A percentile compares a stretch with the other conserved stretches of the same genome.
Conservation (phyloP, 345 rosid genomes). For the Eutrema heterophyllum region DNA sequence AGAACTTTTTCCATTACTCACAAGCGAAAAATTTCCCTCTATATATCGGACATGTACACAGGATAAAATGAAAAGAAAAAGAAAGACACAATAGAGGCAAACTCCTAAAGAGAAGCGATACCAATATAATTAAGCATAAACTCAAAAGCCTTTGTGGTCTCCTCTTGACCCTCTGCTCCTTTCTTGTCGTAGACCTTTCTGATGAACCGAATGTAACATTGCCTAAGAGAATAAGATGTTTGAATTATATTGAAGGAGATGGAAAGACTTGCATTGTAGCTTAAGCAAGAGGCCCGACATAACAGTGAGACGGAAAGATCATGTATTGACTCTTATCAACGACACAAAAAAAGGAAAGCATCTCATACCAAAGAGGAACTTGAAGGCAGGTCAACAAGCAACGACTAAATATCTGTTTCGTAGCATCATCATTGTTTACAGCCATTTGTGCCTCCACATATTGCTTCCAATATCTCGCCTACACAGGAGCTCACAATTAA, state of each 20-base stretch:
- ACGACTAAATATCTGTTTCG: constrained; percentile 88
- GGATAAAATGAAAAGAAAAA: neutral
- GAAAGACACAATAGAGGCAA: neutral
- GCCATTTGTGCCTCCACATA: constrained; percentile 91
- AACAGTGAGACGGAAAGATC: neutral
- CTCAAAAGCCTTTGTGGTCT: constrained; percentile 86
- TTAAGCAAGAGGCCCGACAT: neutral
- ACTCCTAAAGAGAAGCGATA: constrained; percentile 30
- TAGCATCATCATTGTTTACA: constrained; percentile 79
- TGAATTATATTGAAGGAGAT: constrained; percentile 2
- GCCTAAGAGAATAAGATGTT: constrained; percentile 42
- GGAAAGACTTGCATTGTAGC: constrained; percentile 3
- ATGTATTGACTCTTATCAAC: neutral
- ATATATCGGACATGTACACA: constrained; percentile 7
- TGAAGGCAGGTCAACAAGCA: constrained; percentile 91
- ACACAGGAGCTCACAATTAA: constrained; percentile 21
- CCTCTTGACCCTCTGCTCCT: constrained; percentile 86
- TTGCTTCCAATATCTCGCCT: constrained; percentile 98
- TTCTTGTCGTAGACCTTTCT: constrained; percentile 88
- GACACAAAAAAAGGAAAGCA: neutral
- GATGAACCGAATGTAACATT: constrained; percentile 90
- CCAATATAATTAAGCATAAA: constrained; percentile 89
- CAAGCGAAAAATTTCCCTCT: neutral
- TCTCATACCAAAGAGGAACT: constrained; percentile 82
- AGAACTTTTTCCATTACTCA: neutral